A percentile compares a stretch with the other conserved stretches of the same genome.
Conservation (phyloP, 228 moss, liverwort and hornwort genomes). For the Sphagnum magellanicum region DNA sequence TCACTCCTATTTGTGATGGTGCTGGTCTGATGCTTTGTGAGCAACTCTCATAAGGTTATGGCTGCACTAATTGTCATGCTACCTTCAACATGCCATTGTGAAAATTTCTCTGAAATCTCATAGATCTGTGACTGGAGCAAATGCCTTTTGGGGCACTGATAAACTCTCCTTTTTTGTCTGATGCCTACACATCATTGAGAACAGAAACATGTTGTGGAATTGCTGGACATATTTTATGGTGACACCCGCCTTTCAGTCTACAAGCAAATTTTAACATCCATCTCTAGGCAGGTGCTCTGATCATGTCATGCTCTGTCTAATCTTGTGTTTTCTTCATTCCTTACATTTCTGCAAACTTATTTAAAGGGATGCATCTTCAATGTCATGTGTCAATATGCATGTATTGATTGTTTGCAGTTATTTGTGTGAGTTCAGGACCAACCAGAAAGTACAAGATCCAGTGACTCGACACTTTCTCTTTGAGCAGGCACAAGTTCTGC, state of each 20-base stretch:
- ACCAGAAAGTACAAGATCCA: constrained; percentile 69
- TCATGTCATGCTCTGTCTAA: not conserved
- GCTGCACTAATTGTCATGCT: no score
- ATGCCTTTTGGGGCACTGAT: no score
- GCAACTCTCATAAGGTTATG: no score
- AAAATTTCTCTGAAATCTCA: no score
- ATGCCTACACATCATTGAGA: no score
- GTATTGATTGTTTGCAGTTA: not conserved
- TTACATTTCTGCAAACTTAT: not conserved
- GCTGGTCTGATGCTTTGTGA: no score
- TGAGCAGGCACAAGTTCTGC: constrained; percentile 84
- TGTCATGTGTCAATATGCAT: no score
- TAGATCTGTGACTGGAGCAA: no score
- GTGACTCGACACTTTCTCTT: constrained; percentile 90
- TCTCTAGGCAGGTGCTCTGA: constrained; percentile 51
- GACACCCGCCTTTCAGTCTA: constrained; percentile 84
- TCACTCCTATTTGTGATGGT: no score
- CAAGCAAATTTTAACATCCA: constrained; percentile 74
- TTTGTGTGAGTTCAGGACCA: constrained; percentile 49
- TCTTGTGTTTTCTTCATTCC: not conserved
- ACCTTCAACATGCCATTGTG: no score
- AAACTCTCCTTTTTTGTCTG: no score
- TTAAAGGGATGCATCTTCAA: no score
- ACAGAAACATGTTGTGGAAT: constrained; percentile 80
- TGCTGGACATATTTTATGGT: constrained; percentile 79